These are phyloP conservation scores for Debaryomycetaceae sp. DNA, from an alignment of 1,139 yeast genomes.

Conservation along the genomic window DNA sequence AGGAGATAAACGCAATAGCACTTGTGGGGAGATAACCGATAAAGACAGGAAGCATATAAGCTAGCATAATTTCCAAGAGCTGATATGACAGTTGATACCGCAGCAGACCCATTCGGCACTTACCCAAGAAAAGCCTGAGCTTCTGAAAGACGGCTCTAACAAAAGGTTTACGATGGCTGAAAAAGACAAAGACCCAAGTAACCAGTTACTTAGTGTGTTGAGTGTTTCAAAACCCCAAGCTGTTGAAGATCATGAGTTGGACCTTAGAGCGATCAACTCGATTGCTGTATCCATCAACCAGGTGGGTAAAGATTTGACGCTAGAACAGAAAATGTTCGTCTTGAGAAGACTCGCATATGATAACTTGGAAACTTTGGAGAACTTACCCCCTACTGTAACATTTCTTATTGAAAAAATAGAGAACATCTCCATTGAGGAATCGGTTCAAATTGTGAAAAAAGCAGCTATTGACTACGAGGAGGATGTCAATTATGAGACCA, in stretches of 20 bases:
- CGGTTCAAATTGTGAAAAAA: conserved; percentile 38
- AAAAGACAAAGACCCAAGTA: too few relatives aligned
- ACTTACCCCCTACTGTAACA: conserved; percentile 30
- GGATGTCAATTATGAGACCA: conserved; percentile 49
- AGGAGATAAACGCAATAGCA: too few relatives aligned
- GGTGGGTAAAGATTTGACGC: conserved; percentile 20
- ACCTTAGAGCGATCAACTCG: conserved; percentile 18
- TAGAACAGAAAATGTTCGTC: conserved; percentile 24
- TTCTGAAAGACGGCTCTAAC: too few relatives aligned
- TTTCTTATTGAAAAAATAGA: conserved; percentile 40
- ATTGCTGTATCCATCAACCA: conserved; percentile 21
- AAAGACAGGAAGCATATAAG: too few relatives aligned
- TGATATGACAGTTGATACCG: too few relatives aligned
- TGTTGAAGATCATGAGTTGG: conserved; percentile 17
- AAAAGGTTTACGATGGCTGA: too few relatives aligned
- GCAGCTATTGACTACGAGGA: conserved; percentile 38
- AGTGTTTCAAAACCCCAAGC: not conserved
- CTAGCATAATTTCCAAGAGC: too few relatives aligned
- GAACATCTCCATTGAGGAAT: conserved; percentile 33
- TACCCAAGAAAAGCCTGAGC: too few relatives aligned
- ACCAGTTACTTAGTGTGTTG: too few relatives aligned
- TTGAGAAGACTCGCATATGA: conserved; percentile 26
- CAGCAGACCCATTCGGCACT: too few relatives aligned
- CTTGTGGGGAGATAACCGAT: too few relatives aligned
- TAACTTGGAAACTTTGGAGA: conserved; percentile 21